Conservation (phyloP, 139 green algal genomes). For the Chlorella sp. region DNA sequence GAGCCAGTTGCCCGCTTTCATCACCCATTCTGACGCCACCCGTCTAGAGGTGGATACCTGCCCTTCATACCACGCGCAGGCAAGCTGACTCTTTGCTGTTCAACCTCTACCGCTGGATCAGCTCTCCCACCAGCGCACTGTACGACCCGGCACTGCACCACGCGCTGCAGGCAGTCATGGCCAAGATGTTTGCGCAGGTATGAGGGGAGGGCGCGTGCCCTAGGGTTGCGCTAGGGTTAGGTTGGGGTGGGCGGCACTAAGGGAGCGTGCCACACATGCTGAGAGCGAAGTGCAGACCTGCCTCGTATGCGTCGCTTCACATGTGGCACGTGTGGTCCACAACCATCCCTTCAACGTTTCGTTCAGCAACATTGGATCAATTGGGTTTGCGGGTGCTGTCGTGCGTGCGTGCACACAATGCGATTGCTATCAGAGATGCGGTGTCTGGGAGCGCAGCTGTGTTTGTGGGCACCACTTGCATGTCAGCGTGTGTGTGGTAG, state of each 20-base stretch:
- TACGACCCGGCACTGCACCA: constrained; percentile 66
- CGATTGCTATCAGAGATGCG: background rate
- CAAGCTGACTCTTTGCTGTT: constrained; percentile 65
- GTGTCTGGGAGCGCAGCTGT: background rate
- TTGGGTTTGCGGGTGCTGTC: background rate
- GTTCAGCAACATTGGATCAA: background rate
- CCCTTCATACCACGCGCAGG: too few species aligned
- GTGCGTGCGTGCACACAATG: background rate
- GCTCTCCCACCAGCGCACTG: constrained; percentile 45
- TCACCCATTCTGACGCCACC: too few species aligned
- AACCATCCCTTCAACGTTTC: too few species aligned
- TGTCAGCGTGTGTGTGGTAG: background rate
- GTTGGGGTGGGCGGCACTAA: too few species aligned
- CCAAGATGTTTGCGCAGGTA: constrained; percentile 23
- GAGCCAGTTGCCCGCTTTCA: too few species aligned
- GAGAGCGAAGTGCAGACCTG: too few species aligned
- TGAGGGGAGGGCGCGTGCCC: too few species aligned
- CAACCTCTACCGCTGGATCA: constrained; percentile 83
- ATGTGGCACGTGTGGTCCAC: too few species aligned
- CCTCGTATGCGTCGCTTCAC: too few species aligned
- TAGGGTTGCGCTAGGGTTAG: too few species aligned
- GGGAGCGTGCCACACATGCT: too few species aligned
- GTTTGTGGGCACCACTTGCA: background rate
- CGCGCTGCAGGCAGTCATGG: constrained; percentile 19
- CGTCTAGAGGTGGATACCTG: too few species aligned